phyloP scores from a whole-genome alignment of 371 early-diverging fungal genomes.

The Actinomortierella wolfii region DNA sequence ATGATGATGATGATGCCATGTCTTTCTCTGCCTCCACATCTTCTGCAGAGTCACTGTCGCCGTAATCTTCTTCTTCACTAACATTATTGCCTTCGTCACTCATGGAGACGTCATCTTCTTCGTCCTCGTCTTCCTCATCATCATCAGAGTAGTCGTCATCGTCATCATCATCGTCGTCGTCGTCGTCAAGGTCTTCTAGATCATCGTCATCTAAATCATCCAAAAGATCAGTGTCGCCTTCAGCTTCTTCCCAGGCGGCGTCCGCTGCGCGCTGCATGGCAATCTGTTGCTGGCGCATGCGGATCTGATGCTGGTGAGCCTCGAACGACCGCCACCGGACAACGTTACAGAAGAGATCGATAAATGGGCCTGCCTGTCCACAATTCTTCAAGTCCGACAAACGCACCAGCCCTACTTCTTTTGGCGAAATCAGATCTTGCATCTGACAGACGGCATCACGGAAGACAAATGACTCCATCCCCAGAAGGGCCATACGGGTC shows the following conservation, averaged over 20 bases:
- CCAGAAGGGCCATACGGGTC: conserved; percentile 64
- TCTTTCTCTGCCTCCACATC: neutral
- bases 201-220: conserved; percentile 19
- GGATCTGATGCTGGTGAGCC: conserved; percentile 44
- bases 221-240: conserved; percentile 25
- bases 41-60: too few relatives aligned
- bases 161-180: conserved; percentile 3
- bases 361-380: conserved; percentile 60
- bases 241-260: conserved; percentile 43
- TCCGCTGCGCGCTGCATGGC: conserved; percentile 47
- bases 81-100: neutral
- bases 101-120: neutral
- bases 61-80: conserved; percentile 6
- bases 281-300: conserved; percentile 45
- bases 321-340: conserved; percentile 42
- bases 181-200: conserved; percentile 9
- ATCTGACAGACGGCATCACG: conserved; percentile 76
- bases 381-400: conserved; percentile 68
- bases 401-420: conserved; percentile 55
- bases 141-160: conserved; percentile 20
- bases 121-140: conserved; percentile 10
- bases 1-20: too few relatives aligned
- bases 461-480: conserved; percentile 66
- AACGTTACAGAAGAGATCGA: conserved; percentile 81
- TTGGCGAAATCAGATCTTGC: conserved; percentile 72